Evolutionary conservation across 805 yeast genomes (phyloP).

Genomic region (Wickerhamomyces sydowiorum): DNA sequence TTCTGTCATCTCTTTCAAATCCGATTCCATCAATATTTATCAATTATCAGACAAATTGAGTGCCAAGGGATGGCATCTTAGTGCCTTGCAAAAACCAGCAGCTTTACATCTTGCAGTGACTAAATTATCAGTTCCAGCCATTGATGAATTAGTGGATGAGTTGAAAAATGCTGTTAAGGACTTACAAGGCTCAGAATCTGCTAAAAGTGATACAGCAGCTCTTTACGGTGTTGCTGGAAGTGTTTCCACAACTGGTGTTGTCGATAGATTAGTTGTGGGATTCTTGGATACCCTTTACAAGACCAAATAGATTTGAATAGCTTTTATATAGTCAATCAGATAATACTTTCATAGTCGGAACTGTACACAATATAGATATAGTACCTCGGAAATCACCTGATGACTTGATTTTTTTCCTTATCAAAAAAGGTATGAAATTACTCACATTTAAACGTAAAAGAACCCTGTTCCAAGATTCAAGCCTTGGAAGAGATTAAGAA

Average conservation of each 20-base stretch:
- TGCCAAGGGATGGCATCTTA: conserved; percentile 81
- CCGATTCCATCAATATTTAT: conserved; percentile 61
- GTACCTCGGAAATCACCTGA: not conserved
- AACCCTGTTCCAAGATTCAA: too few relatives aligned
- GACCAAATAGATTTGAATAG: conserved; percentile 12
- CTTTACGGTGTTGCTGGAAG: conserved; percentile 95
- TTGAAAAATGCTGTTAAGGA: conserved; percentile 26
- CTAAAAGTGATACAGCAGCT: conserved; percentile 69
- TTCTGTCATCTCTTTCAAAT: conserved; percentile 77
- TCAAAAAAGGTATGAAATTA: not conserved
- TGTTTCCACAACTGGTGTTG: conserved; percentile 76
- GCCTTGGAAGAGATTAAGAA: too few relatives aligned
- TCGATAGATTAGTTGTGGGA: conserved; percentile 69
- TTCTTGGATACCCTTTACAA: conserved; percentile 81
- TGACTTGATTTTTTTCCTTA: too few relatives aligned
- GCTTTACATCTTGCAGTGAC: conserved; percentile 92
- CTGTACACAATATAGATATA: too few relatives aligned
- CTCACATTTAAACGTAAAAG: too few relatives aligned
- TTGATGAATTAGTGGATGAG: conserved; percentile 52
- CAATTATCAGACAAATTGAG: conserved; percentile 68
- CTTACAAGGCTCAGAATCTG: conserved; percentile 18
- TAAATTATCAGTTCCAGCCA: conserved; percentile 52
- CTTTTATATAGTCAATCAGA: not conserved
- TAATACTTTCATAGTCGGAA: not conserved
- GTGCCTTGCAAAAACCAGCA: conserved; percentile 81